phyloP scores from a whole-genome alignment of 2,329 filamentous ascomycete genomes.

The Epichloe brachyelytri region DNA sequence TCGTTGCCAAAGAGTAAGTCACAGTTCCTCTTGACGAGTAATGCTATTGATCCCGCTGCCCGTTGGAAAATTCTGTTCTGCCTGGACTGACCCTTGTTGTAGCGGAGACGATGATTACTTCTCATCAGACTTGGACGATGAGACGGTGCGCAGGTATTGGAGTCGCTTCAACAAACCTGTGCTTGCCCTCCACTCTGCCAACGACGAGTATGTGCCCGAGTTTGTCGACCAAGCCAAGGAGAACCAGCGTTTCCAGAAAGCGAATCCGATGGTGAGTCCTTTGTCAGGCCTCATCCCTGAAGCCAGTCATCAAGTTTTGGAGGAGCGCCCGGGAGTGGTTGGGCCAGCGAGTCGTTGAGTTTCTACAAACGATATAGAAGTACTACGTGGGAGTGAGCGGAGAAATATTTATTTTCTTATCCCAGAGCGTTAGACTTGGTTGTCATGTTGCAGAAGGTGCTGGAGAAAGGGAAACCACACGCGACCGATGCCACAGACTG shows the following conservation, averaged over 20 bases:
- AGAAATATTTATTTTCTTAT: neutral
- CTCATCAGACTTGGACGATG: conserved; percentile 57
- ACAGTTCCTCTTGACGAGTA: neutral
- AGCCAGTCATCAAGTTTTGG: conserved; percentile 37
- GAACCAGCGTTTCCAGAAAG: conserved; percentile 41
- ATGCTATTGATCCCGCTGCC: neutral
- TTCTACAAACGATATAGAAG: conserved; percentile 23
- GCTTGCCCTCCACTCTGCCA: conserved; percentile 50
- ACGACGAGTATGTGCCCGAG: conserved; percentile 52
- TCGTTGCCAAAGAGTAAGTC: conserved; percentile 37
- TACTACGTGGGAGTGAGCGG: neutral
- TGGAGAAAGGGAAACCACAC: no score
- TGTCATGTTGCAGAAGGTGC: no score
- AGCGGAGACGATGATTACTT: conserved; percentile 79
- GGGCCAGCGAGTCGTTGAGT: conserved; percentile 31
- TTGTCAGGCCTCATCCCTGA: conserved; percentile 41
- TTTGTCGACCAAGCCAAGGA: conserved; percentile 44
- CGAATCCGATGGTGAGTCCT: conserved; percentile 32
- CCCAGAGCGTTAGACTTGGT: neutral
- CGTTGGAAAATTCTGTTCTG: neutral
- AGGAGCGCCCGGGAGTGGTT: conserved; percentile 37
- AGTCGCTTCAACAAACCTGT: conserved; percentile 45
- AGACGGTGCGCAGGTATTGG: conserved; percentile 51
- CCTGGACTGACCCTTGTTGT: neutral
- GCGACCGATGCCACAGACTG: no score